Percentiles rank a stretch among this genome's conserved stretches.
phyloP scores from a whole-genome alignment of 768 basidiomycete genomes.

The Boletus reticuloceps region DNA sequence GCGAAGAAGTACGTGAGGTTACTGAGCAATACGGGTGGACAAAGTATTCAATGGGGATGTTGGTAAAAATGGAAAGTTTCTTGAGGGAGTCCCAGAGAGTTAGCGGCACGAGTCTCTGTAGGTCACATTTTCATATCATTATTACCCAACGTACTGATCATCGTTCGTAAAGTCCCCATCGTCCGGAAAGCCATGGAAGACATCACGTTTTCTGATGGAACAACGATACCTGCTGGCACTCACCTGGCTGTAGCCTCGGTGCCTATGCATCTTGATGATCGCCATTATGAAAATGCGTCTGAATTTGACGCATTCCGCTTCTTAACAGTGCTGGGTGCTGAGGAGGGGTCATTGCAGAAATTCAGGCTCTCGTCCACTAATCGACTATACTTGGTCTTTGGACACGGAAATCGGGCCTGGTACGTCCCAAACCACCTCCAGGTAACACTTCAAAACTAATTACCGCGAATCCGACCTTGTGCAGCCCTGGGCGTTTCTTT shows the following conservation, averaged over 20 bases:
- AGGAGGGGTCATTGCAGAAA: slow-evolving; percentile 21
- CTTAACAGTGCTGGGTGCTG: slow-evolving; percentile 24
- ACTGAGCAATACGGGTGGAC: slow-evolving; percentile 33
- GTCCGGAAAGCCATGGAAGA: slow-evolving; percentile 35
- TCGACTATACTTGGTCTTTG: slow-evolving; percentile 35
- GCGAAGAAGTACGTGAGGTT: slow-evolving; percentile 38
- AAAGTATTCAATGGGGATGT: slow-evolving; percentile 31
- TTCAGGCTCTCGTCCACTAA: slow-evolving; percentile 31
- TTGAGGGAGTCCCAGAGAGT: slow-evolving; percentile 40
- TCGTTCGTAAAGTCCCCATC: slow-evolving; percentile 25
- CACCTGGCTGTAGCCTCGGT: slow-evolving; percentile 31
- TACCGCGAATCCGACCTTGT: background rate
- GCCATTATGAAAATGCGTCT: slow-evolving; percentile 41
- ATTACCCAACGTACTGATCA: slow-evolving; percentile 1
- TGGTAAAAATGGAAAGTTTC: slow-evolving; percentile 43
- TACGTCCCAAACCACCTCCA: slow-evolving; percentile 15
- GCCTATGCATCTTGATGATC: slow-evolving; percentile 39
- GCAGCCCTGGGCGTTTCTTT: slow-evolving; percentile 44
- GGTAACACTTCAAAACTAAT: slow-evolving; percentile 4
- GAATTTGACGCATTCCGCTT: slow-evolving; percentile 44
- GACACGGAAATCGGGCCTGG: slow-evolving; percentile 35
- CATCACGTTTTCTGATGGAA: slow-evolving; percentile 34
- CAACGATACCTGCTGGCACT: slow-evolving; percentile 38
- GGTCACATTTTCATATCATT: slow-evolving; percentile 4
- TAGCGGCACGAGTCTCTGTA: slow-evolving; percentile 34